Evolutionary conservation across 768 basidiomycete genomes (phyloP), one percentile per base, ranked within the genome.

Genomic region (Boletellus sp.): DNA sequence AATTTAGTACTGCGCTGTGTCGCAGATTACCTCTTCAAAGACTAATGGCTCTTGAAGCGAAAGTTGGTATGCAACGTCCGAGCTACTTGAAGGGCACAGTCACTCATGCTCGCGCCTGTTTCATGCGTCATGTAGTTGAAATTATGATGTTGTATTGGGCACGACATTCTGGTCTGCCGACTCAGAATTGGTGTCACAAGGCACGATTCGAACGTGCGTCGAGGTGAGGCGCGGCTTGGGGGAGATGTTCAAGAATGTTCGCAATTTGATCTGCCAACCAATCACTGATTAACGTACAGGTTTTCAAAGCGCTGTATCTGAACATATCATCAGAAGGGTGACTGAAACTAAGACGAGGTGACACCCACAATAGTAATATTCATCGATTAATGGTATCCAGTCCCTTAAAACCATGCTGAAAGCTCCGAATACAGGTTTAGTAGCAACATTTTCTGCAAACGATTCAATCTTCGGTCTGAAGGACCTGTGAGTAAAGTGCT

Each of bases 381-480:
- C 87, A 64, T 93, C 83, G 52, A 93, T 88, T 64, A 93, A 70
- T 17, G 90, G 91, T 55, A 93, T 81, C 90, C 91, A 93, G 60
- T 91, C 90, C 55, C 81, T 84, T 50, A 90, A 64, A 50, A 93
- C 70, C 22, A 83, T 79, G 55, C 87, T 75, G 35, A 90, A 67
- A 42, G 90, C 63, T n/a, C 83, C 80, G 23, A 93, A 60, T 23
- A 91, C 44, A 15, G 89, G 89, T 39, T 74, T 75, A 48, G 72
- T 72, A 3, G 80, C 72, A 17, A 80, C 76, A 37, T 65, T 72
- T 53, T 79, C 70, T 28, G 80, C 82, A 54, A 91, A 70, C 2
- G 74, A 74, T 62, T 85, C 82, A 46, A 93, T 59, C 67, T 89
- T 91, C 22, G 88, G 87, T 55, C 90, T 91, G 59, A n/a, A 53